These are phyloP conservation scores for Erodium moschatum DNA, from an alignment of 441 rosid species.

Conservation along the genomic window DNA sequence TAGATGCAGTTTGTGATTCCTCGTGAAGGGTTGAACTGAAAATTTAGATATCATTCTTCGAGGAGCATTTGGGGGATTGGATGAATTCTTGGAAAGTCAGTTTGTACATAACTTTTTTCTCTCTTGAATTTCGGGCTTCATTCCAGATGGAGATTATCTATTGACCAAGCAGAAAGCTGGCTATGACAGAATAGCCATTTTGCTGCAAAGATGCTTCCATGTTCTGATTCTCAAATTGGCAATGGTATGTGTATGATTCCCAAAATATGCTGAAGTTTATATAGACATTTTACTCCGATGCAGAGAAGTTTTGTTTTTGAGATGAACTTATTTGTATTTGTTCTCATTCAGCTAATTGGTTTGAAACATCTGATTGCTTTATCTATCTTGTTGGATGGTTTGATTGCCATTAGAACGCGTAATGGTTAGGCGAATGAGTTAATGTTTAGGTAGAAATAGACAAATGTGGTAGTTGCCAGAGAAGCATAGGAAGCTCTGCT, in stretches of 20 bases:
- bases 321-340: slow-evolving; percentile 1
- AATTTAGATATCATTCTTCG: background rate
- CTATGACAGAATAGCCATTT: background rate
- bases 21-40: background rate
- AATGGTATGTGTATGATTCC: background rate
- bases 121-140: background rate
- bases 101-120: slow-evolving; percentile 2
- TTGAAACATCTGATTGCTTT: background rate
- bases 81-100: background rate
- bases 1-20: background rate
- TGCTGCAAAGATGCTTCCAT: background rate
- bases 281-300: background rate
- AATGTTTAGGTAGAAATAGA: background rate
- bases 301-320: background rate
- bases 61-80: no score
- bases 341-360: background rate
- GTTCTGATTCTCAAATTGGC: background rate
- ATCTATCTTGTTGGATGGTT: background rate
- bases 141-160: background rate
- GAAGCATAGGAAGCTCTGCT: background rate
- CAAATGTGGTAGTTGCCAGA: slow-evolving; percentile 5
- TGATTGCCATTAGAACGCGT: background rate
- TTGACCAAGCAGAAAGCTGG: background rate
- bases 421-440: no score
- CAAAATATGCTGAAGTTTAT: background rate